Percentiles rank a stretch among this genome's conserved stretches.
Evolutionary conservation across 805 yeast genomes (phyloP).

Genomic region (Yarrowia sp.): DNA sequence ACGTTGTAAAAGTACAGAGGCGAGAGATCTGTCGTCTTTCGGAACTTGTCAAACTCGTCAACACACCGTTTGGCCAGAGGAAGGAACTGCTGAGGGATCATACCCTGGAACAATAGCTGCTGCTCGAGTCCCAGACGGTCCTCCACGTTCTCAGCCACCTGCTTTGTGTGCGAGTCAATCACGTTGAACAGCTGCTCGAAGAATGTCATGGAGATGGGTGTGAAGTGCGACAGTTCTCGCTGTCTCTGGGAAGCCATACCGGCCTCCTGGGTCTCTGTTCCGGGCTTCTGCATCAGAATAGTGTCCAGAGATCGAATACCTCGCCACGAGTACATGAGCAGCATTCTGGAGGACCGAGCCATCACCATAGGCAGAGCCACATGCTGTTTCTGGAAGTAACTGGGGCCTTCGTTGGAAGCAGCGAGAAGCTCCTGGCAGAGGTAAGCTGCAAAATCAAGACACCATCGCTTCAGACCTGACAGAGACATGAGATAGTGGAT

Average conservation of each 20-base stretch:
- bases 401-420: slow-evolving; percentile 42
- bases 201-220: slow-evolving; percentile 47
- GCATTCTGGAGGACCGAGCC: slow-evolving; percentile 50
- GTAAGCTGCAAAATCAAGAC: slow-evolving; percentile 75
- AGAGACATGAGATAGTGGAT: slow-evolving; percentile 43
- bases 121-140: slow-evolving; percentile 63
- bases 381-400: slow-evolving; percentile 31
- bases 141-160: slow-evolving; percentile 47
- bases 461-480: slow-evolving; percentile 87
- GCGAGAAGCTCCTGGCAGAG: slow-evolving; percentile 69
- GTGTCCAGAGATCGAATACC: slow-evolving; percentile 51
- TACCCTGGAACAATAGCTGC: slow-evolving; percentile 66
- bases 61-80: slow-evolving; percentile 53
- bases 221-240: slow-evolving; percentile 44
- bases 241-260: slow-evolving; percentile 45
- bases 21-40: slow-evolving; percentile 58
- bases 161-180: slow-evolving; percentile 51
- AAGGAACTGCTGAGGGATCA: slow-evolving; percentile 56
- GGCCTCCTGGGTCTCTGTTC: slow-evolving; percentile 14
- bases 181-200: slow-evolving; percentile 52
- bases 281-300: slow-evolving; percentile 21
- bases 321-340: slow-evolving; percentile 51
- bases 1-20: slow-evolving; percentile 69
- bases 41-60: slow-evolving; percentile 51
- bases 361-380: slow-evolving; percentile 49